Conservation (phyloP, 768 basidiomycete species). For the Kwoniella sp. region DNA sequence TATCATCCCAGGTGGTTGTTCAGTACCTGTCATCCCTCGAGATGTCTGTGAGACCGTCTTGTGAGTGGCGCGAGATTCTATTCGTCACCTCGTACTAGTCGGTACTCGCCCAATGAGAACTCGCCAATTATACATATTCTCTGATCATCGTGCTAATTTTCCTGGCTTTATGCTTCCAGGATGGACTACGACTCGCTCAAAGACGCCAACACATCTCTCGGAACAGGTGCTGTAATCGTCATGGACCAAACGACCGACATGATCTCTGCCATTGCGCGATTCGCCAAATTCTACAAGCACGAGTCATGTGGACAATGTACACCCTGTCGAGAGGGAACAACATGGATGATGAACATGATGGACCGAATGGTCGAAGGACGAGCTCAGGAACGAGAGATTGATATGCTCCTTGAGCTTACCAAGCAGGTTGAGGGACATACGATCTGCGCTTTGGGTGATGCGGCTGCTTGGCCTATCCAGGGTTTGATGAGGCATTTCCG, state of each 20-base stretch:
- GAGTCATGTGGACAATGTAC: constrained; percentile 98
- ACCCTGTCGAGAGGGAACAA: constrained; percentile 73
- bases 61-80: constrained; percentile 62
- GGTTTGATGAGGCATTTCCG: constrained; percentile 97
- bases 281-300: constrained; percentile 95
- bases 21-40: constrained; percentile 88
- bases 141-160: not conserved
- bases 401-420: constrained; percentile 94
- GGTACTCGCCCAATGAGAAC: too few relatives aligned
- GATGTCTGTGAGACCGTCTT: constrained; percentile 81
- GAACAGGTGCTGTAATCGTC: constrained; percentile 97
- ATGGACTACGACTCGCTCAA: constrained; percentile 99
- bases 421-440: constrained; percentile 97
- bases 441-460: constrained; percentile 94
- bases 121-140: too few relatives aligned
- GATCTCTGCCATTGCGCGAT: constrained; percentile 88
- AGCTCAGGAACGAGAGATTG: constrained; percentile 88
- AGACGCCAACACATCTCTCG: constrained; percentile 92
- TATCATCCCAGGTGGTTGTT: constrained; percentile 93
- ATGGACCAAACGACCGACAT: constrained; percentile 99
- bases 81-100: too few relatives aligned
- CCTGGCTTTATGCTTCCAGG: constrained; percentile 56
- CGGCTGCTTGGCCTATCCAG: constrained; percentile 98
- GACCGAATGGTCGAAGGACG: constrained; percentile 90
- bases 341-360: constrained; percentile 99